Base-by-base conservation (phyloP, 2,329 filamentous ascomycete genomes). In the Xylaria sp. region DNA sequence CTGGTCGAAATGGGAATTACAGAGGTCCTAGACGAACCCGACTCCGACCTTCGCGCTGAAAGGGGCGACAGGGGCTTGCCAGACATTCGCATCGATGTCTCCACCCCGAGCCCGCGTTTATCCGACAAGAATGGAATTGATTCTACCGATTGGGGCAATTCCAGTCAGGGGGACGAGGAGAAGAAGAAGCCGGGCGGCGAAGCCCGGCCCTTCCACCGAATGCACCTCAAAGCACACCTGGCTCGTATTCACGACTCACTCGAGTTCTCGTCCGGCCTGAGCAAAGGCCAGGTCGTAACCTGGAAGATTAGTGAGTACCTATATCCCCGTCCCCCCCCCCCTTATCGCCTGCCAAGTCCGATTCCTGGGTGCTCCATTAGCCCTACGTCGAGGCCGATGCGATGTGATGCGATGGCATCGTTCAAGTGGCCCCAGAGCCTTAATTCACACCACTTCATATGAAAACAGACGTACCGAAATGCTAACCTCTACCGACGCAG, bases 271-370 rank as follows among this genome's bases (percentile, higher is more conserved):
- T 80, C 83, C 11, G 89, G 89, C 0, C 74, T 89, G 3, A 69
- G 78, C 0, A 56, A 60, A 20, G 50, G 74, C 3, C 82, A 85
- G 0, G 88, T 91, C 0, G 62, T 87, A 0, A 80, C 79, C 2
- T 93, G 90, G 90, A 88, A 85, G 34, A 69, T 90, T 19, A 68
- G 93, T 89, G 90, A 92, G 66, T 91, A n/a, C n/a, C 87, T 68
- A 75, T 92, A 18, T 90, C 89, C n/a, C n/a, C n/a, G n/a, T n/a
- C n/a, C n/a, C n/a, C n/a, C n/a, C n/a, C n/a, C n/a, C n/a, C n/a
- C n/a, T n/a, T n/a, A n/a, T n/a, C n/a, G n/a, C n/a, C n/a, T n/a
- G n/a, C n/a, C n/a, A n/a, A n/a, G n/a, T n/a, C n/a, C n/a, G n/a
- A n/a, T n/a, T n/a, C n/a, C n/a, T n/a, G n/a, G n/a, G n/a, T n/a